Percentiles rank a stretch among this genome's conserved stretches.
phyloP scores from a whole-genome alignment of 768 basidiomycete species.

The Auriculariales sp. region DNA sequence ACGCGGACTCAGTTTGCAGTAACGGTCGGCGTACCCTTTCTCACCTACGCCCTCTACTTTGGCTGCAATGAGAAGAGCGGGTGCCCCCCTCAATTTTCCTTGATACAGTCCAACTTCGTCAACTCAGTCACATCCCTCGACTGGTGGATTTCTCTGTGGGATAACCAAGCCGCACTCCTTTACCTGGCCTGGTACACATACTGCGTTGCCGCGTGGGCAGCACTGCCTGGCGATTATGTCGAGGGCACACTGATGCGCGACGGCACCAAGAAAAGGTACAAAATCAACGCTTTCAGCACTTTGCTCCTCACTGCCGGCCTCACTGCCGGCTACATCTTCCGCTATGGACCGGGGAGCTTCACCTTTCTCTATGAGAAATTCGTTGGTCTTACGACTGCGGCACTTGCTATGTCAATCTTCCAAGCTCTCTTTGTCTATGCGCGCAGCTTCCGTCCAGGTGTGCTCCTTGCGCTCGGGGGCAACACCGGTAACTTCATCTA shows the following conservation, averaged over 20 bases:
- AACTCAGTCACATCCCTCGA: constrained; percentile 25
- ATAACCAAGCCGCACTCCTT: constrained; percentile 55
- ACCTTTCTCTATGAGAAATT: constrained; percentile 88
- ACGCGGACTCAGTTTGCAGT: constrained; percentile 34
- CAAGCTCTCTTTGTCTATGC: constrained; percentile 64
- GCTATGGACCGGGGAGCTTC: constrained; percentile 64
- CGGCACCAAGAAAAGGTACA: constrained; percentile 71
- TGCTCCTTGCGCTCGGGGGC: constrained; percentile 80
- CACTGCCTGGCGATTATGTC: constrained; percentile 62
- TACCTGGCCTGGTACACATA: constrained; percentile 91
- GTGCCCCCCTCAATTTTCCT: constrained; percentile 41
- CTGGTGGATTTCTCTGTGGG: constrained; percentile 75
- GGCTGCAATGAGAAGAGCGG: constrained; percentile 56
- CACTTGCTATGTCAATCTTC: constrained; percentile 58
- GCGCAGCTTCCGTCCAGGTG: constrained; percentile 49
- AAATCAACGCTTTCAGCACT: constrained; percentile 94
- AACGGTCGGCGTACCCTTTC: constrained; percentile 51
- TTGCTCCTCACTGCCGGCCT: constrained; percentile 70
- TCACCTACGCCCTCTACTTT: constrained; percentile 64
- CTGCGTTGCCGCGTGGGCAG: constrained; percentile 63
- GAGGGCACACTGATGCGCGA: constrained; percentile 58
- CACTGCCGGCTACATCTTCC: constrained; percentile 49
- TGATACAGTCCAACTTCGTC: constrained; percentile 5
- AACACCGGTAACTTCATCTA: constrained; percentile 80
- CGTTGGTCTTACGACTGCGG: constrained; percentile 75